Evolutionary conservation across 192 early-diverging fungal genomes (phyloP), one percentile per base, ranked within the genome.

Genomic region (Coemansia javaensis): DNA sequence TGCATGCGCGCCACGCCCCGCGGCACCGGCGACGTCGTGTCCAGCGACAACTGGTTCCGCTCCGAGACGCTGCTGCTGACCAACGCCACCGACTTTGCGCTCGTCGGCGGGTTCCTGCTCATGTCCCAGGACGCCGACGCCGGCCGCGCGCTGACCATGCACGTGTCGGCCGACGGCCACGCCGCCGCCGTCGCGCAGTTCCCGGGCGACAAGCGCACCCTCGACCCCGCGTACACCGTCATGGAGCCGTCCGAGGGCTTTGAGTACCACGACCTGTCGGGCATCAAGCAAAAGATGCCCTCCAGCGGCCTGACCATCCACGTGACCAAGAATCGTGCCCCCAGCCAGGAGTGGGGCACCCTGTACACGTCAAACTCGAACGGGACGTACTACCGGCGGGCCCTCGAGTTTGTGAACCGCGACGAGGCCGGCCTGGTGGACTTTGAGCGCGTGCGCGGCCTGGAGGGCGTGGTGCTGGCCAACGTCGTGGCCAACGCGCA

Each of bases 311-410:
- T 88, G 40, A 82, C 81, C 69, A 53, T 90, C 41, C 81, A 84
- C 43, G 86, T 89, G 3, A 82, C 81, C 0, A 80, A 78, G 16
- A 78, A 70, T 50, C 49, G 65, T 7, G 62, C 63, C 18, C 40
- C 62, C 17, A 80, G 80, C 0, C 63, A 56, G 18, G 86, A 94
- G 58, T 88, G 75, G 56, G 96, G 96, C 24, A 85, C 73, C 8
- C 70, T 99, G n/a, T 91, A 93, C 59, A 82, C 84, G 16, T 96
- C 94, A 42, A 90, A 94, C 66, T 86, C 85, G 7, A 87, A 96
- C 42, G 94, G 93, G 40, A 85, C 83, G 0, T 91, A 80, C 50
- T 97, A 82, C 62, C 82, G 82, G 8, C 54, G 71, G 9, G 81
- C 87, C 1, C 77, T 90, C 21, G 75, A 80, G 34, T 55, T 85